A percentile compares a stretch with the other conserved stretches of the same genome.
Evolutionary conservation across 257 asterid genomes (phyloP).

Genomic region (Gentiana straminea): DNA sequence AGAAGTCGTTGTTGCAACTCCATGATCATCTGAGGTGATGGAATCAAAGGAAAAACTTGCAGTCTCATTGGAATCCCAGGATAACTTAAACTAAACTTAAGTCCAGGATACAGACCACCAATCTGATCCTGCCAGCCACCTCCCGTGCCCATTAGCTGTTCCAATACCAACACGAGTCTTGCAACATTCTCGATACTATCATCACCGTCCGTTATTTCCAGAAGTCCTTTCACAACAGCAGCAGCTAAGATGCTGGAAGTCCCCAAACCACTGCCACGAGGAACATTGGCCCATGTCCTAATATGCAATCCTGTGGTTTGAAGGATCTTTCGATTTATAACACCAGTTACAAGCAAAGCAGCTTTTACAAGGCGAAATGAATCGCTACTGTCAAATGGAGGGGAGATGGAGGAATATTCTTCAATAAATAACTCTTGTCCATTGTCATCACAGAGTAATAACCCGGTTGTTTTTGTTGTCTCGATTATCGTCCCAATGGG

Average conservation of each 20-base stretch:
- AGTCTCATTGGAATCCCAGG: slow-evolving; percentile 87
- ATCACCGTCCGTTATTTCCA: slow-evolving; percentile 58
- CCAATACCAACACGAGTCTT: slow-evolving; percentile 74
- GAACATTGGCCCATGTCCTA: slow-evolving; percentile 92
- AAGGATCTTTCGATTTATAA: slow-evolving; percentile 26
- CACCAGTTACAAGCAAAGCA: slow-evolving; percentile 67
- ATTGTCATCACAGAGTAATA: slow-evolving; percentile 47
- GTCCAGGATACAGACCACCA: slow-evolving; percentile 94
- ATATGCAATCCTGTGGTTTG: slow-evolving; percentile 53
- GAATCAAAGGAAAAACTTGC: slow-evolving; percentile 69
- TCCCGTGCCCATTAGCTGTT: slow-evolving; percentile 96
- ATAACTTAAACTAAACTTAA: slow-evolving; percentile 72
- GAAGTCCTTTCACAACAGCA: slow-evolving; percentile 92
- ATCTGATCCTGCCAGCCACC: slow-evolving; percentile 99
- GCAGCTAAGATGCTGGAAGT: slow-evolving; percentile 96
- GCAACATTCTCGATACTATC: slow-evolving; percentile 79
- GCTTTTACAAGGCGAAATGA: slow-evolving; percentile 91
- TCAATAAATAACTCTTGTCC: slow-evolving; percentile 45
- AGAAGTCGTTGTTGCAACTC: slow-evolving; percentile 82
- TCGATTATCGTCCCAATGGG: slow-evolving; percentile 76
- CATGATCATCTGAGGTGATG: slow-evolving; percentile 50
- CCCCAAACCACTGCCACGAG: slow-evolving; percentile 98
- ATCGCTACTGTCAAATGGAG: slow-evolving; percentile 68
- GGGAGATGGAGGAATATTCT: slow-evolving; percentile 42
- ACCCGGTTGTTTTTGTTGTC: slow-evolving; percentile 39